Conservation (phyloP, 2,329 filamentous ascomycete species). For the Paecilomyces variotii region DNA sequence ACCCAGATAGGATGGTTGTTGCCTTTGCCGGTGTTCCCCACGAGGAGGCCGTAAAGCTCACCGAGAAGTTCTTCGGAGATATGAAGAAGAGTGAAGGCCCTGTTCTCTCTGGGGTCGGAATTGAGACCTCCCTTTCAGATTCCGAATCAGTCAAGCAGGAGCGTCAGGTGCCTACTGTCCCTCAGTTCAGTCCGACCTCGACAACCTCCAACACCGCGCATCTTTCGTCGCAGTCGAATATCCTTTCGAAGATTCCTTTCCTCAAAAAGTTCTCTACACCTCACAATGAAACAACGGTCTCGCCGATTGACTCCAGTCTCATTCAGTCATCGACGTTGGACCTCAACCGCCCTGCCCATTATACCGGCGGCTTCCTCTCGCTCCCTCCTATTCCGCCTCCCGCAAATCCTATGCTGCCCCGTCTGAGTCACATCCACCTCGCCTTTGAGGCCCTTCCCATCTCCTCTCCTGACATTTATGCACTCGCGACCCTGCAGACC, state of each 20-base stretch:
- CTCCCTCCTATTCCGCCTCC: slow-evolving; percentile 74
- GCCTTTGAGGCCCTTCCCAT: slow-evolving; percentile 94
- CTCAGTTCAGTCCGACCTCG: slow-evolving; percentile 35
- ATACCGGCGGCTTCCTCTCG: slow-evolving; percentile 88
- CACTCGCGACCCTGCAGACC: slow-evolving; percentile 88
- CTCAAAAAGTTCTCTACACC: slow-evolving; percentile 82
- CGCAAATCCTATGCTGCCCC: slow-evolving; percentile 65
- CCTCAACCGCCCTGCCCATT: slow-evolving; percentile 61
- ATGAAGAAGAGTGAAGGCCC: slow-evolving; percentile 57
- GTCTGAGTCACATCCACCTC: slow-evolving; percentile 86
- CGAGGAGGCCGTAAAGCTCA: slow-evolving; percentile 65
- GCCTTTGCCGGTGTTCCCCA: slow-evolving; percentile 92
- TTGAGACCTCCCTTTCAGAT: slow-evolving; percentile 44
- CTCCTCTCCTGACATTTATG: slow-evolving; percentile 86
- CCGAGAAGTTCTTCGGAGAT: slow-evolving; percentile 82
- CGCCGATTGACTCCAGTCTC: slow-evolving; percentile 43
- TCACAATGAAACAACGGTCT: slow-evolving; percentile 50
- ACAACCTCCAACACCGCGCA: slow-evolving; percentile 26
- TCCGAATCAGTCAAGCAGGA: slow-evolving; percentile 19
- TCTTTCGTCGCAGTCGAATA: slow-evolving; percentile 47
- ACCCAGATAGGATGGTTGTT: slow-evolving; percentile 83
- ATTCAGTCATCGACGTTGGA: slow-evolving; percentile 43
- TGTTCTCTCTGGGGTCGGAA: slow-evolving; percentile 47
- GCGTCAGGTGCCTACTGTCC: slow-evolving; percentile 25
- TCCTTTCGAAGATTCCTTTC: slow-evolving; percentile 80